Percentiles rank a stretch among this genome's conserved stretches.
Evolutionary conservation across 1,139 yeast species (phyloP).

Genomic region (Sugiyamaella castrensis): DNA sequence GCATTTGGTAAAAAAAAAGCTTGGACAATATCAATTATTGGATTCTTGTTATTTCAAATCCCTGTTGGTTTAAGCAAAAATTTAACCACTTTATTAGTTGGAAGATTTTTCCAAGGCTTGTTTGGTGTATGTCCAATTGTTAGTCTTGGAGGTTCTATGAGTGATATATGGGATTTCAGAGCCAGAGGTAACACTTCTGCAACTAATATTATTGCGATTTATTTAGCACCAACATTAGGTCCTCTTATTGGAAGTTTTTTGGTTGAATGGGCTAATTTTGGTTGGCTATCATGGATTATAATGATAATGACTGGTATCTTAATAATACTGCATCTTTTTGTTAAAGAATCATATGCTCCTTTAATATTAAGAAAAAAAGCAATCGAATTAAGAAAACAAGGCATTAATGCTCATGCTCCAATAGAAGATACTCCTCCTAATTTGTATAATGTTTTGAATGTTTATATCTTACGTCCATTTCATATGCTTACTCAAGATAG

Average conservation of each 20-base stretch:
- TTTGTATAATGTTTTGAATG: constrained; percentile 2
- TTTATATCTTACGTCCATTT: constrained; percentile 2
- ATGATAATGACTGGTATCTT: constrained; percentile 13
- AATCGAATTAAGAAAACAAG: constrained; percentile 5
- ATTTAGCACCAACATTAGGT: constrained; percentile 14
- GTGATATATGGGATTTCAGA: constrained; percentile 27
- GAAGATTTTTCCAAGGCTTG: constrained; percentile 12
- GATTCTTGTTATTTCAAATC: constrained; percentile 15
- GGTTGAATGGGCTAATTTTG: constrained; percentile 9
- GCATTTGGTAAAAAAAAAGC: constrained; percentile 52
- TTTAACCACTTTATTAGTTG: constrained; percentile 9
- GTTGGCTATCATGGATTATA: constrained; percentile 16
- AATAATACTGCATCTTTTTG: constrained; percentile 7
- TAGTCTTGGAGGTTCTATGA: constrained; percentile 65
- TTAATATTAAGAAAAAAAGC: constrained; percentile 10
- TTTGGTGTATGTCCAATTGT: constrained; percentile 45
- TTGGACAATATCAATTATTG: constrained; percentile 52
- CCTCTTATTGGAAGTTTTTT: constrained; percentile 13
- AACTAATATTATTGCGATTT: constrained; percentile 14
- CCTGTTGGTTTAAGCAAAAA: constrained; percentile 7
- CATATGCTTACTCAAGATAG: constrained; percentile 7
- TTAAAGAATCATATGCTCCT: constrained; percentile 10
- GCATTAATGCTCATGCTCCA: constrained; percentile 9
- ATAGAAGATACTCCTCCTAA: constrained; percentile 10
- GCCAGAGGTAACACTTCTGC: constrained; percentile 11